These are phyloP conservation scores for Cadophora sp. DNA, from an alignment of 2,329 filamentous ascomycete species.

Conservation along the genomic window DNA sequence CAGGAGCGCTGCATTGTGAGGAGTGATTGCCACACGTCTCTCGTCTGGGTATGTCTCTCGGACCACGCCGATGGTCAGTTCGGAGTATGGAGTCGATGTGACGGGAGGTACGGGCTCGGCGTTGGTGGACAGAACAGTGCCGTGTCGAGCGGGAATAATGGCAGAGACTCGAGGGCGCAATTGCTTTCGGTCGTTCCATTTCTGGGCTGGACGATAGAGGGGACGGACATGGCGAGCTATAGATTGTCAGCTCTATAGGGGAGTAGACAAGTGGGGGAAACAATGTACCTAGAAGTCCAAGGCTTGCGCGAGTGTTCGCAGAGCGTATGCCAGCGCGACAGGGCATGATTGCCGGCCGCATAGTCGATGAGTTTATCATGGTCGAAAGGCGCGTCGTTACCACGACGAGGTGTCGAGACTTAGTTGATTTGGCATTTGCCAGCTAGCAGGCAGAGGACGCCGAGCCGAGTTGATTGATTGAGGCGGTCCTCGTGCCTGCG, in stretches of 20 bases:
- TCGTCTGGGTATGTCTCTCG: slow-evolving; percentile 81
- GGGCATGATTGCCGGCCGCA: slow-evolving; percentile 36
- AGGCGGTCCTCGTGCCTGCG: background rate
- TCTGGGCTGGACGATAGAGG: slow-evolving; percentile 33
- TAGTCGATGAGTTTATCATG: slow-evolving; percentile 39
- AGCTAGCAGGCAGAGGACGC: background rate
- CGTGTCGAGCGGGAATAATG: slow-evolving; percentile 30
- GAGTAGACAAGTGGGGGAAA: background rate
- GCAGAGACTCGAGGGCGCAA: slow-evolving; percentile 30
- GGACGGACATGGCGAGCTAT: slow-evolving; percentile 34
- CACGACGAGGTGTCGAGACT: background rate
- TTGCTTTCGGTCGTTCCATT: slow-evolving; percentile 33
- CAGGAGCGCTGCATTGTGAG: slow-evolving; percentile 80
- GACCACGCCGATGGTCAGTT: slow-evolving; percentile 80
- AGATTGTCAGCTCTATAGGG: background rate
- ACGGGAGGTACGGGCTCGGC: slow-evolving; percentile 29
- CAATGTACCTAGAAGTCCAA: slow-evolving; percentile 32
- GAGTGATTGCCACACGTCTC: slow-evolving; percentile 83
- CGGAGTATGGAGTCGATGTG: slow-evolving; percentile 63
- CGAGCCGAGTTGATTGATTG: background rate
- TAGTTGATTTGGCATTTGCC: slow-evolving; percentile 19
- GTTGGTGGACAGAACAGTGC: slow-evolving; percentile 27
- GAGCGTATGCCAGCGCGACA: slow-evolving; percentile 37
- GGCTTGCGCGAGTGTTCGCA: slow-evolving; percentile 20
- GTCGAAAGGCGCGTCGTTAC: slow-evolving; percentile 21